phyloP scores from a whole-genome alignment of 352 stramenopile species.

The Thalassiosira hispida region DNA sequence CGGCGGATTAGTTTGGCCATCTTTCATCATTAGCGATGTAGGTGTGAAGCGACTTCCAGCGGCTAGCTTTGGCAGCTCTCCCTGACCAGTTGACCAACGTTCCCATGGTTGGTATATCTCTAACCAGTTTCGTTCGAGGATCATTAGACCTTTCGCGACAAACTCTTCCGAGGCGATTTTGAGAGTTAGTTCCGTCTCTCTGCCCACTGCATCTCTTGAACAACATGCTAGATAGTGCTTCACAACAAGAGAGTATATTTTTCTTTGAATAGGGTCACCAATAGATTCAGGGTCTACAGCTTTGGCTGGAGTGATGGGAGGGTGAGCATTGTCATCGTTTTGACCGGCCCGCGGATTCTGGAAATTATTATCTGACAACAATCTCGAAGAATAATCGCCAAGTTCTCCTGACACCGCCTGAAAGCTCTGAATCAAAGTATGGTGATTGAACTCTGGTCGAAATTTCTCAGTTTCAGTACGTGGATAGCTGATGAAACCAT shows the following conservation, averaged over 20 bases:
- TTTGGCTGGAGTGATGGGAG: conserved; percentile 98
- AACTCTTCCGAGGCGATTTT: conserved; percentile 91
- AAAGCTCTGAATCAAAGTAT: conserved; percentile 78
- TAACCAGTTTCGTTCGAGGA: conserved; percentile 94
- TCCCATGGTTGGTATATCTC: conserved; percentile 96
- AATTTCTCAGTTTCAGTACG: conserved; percentile 99
- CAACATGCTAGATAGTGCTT: conserved; percentile 99
- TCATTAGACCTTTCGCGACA: conserved; percentile 92
- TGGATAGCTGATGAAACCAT: conserved; percentile 98
- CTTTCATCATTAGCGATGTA: conserved; percentile 81
- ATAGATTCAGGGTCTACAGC: conserved; percentile 86
- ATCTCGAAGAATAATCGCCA: conserved; percentile 67
- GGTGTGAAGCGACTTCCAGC: conserved; percentile 82
- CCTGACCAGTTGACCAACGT: conserved; percentile 91
- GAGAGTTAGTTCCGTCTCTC: conserved; percentile 85
- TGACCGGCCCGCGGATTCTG: conserved; percentile 89
- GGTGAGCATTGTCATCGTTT: conserved; percentile 96
- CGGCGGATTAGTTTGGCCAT: conserved; percentile 82
- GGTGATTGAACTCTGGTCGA: conserved; percentile 87
- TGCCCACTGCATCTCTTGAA: conserved; percentile 91
- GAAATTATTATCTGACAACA: conserved; percentile 75
- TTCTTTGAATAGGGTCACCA: conserved; percentile 89
- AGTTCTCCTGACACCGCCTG: conserved; percentile 60
- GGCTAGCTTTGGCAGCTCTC: conserved; percentile 79
- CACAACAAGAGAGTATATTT: conserved; percentile 96